phyloP scores from a whole-genome alignment of 2,329 filamentous ascomycete species.

The Ceratocystiopsis brevicomis region DNA sequence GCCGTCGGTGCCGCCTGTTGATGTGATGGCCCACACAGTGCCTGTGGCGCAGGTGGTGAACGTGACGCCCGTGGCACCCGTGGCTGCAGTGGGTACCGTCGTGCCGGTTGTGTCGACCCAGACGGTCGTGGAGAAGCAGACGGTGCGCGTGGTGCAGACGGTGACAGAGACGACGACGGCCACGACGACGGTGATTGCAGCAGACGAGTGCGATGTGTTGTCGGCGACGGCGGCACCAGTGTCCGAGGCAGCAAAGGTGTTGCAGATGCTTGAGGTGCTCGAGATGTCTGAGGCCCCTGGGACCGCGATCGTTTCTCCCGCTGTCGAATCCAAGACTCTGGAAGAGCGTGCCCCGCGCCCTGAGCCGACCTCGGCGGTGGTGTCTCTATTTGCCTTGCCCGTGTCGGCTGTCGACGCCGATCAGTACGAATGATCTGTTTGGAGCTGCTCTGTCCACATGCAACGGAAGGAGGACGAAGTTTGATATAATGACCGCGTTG shows the following conservation, averaged over 20 bases:
- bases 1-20: neutral
- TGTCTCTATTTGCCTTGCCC: too few relatives aligned
- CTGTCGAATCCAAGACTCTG: too few relatives aligned
- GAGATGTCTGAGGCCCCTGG: neutral
- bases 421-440: neutral
- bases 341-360: too few relatives aligned
- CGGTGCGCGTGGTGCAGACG: conserved; percentile 10
- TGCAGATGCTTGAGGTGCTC: neutral
- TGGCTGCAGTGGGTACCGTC: neutral
- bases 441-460: neutral
- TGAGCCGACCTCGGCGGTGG: too few relatives aligned
- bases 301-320: neutral
- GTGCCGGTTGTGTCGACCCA: conserved; percentile 1
- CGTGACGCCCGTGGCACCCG: conserved; percentile 11
- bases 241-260: neutral
- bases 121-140: conserved; percentile 11
- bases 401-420: too few relatives aligned
- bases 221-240: neutral
- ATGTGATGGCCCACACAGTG: neutral
- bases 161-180: conserved; percentile 10
- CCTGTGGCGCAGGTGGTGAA: conserved; percentile 26
- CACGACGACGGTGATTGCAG: neutral
- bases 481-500: too few relatives aligned
- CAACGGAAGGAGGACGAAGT: too few relatives aligned
- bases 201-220: neutral